Evolutionary conservation across 208 protist species (phyloP), one percentile per base, ranked within the genome.

Genomic region (Trypanosoma theileri): DNA sequence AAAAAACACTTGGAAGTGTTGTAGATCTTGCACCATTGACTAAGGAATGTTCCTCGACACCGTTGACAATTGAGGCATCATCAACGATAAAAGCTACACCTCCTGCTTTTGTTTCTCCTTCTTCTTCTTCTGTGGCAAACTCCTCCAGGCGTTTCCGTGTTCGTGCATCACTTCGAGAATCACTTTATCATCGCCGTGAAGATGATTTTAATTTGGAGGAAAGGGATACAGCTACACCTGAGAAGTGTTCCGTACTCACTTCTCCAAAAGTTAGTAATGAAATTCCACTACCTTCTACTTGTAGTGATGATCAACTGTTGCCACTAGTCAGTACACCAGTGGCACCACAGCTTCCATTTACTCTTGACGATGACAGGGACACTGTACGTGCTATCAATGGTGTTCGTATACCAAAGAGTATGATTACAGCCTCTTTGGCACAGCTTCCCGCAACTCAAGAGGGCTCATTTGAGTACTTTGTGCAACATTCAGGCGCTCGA

Each of bases 351-450:
- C 66, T 91, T 45, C 85, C 83, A 9, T 59, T 57, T 14, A 45
- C 75, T 51, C 7, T 94, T 7, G 82, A 88, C 52, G 57, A 53
- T 1, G 28, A 85, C 24, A 53, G 59, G n/a, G 69, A 85, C 53
- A 82, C 73, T 22, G 82, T 93, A n/a, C 65, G 57, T 0, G 82
- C 88, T 54, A 89, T 96, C 41, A 90, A 92, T 63, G 91, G 88
- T 21, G 82, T 88, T 22, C 70, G 50, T 8, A 94, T 96, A 48
- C 88, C 88, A 44, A 84, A 83, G 50, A 93, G 79, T 64, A 77
- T 96, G 76, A 71, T 94, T 40, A 77, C 81, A 0, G 41, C 75
- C 42, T 91, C 84, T 3, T 73, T 96, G 12, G 79, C 75, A 59
- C 40, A 84, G n/a, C 77, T 93, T 42, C 71, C 82, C 21, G 61